A percentile compares a stretch with the other conserved stretches of the same genome.
Evolutionary conservation across 164 flowering plant genomes (phyloP).

Genomic region (Stephania japonica): DNA sequence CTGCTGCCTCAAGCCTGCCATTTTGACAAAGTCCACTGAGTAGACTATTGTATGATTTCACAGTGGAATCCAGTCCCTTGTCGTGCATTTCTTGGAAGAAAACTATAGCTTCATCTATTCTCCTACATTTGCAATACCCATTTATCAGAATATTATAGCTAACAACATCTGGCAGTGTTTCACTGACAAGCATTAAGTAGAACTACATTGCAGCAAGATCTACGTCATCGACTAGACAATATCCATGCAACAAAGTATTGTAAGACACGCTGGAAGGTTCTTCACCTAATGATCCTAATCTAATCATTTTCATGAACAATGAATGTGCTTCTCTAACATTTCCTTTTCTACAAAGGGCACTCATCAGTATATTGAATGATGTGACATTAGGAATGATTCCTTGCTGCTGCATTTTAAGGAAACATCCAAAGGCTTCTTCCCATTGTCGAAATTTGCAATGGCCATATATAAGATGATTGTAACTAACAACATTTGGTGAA

Average conservation of each 20-base stretch:
- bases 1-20: slow-evolving; percentile 1
- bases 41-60: background rate
- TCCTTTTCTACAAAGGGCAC: slow-evolving; percentile 2
- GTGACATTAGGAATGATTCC: background rate
- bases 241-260: slow-evolving; percentile 3
- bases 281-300: no score
- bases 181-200: background rate
- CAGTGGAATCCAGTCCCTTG: background rate
- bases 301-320: background rate
- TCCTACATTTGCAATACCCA: background rate
- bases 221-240: background rate
- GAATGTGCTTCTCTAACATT: background rate
- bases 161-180: background rate
- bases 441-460: slow-evolving; percentile 6
- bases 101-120: background rate
- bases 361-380: background rate
- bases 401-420: background rate
- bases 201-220: background rate
- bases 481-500: slow-evolving; percentile 3
- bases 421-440: background rate
- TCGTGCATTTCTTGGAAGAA: slow-evolving; percentile 1
- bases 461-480: slow-evolving; percentile 2
- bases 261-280: background rate
- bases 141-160: slow-evolving; percentile 3
- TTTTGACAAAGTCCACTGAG: background rate